Conservation (phyloP, 192 early-diverging fungal species). For the Coemansia sp. region DNA sequence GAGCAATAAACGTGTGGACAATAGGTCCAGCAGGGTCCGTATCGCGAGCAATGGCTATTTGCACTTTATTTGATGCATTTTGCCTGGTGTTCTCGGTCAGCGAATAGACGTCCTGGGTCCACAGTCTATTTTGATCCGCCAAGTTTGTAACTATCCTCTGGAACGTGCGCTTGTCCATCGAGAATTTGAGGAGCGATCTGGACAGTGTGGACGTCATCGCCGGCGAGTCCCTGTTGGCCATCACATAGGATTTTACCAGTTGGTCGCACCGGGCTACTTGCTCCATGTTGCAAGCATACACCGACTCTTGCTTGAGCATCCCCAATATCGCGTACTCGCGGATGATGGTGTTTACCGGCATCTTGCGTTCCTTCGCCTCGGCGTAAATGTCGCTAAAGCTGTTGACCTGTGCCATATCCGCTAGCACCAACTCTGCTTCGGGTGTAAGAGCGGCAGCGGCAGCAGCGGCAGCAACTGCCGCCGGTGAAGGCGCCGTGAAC, state of each 20-base stretch:
- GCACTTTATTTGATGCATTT: neutral
- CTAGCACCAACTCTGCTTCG: neutral
- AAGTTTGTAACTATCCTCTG: constrained; percentile 17
- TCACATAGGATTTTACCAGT: constrained; percentile 5
- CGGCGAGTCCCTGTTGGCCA: neutral
- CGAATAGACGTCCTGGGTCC: neutral
- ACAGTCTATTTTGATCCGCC: constrained; percentile 10
- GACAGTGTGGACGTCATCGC: constrained; percentile 10
- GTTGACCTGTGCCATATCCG: constrained; percentile 2
- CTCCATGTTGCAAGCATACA: constrained; percentile 1
- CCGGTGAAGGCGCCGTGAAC: neutral
- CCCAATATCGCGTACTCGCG: constrained; percentile 31
- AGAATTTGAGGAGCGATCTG: constrained; percentile 1
- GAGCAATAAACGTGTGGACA: constrained; percentile 24
- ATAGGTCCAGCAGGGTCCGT: constrained; percentile 21
- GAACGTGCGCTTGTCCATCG: constrained; percentile 38
- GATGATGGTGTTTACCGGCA: constrained; percentile 11
- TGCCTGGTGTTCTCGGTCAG: neutral
- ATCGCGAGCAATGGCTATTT: constrained; percentile 16
- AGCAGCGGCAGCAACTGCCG: neutral
- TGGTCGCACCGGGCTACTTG: constrained; percentile 3
- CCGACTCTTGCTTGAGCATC: constrained; percentile 22
- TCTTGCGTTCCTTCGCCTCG: constrained; percentile 15
- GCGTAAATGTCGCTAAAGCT: constrained; percentile 14
- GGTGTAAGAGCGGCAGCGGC: neutral